Evolutionary conservation across 2,329 filamentous ascomycete genomes (phyloP).

Genomic region (Phaeosphaeria sp.): DNA sequence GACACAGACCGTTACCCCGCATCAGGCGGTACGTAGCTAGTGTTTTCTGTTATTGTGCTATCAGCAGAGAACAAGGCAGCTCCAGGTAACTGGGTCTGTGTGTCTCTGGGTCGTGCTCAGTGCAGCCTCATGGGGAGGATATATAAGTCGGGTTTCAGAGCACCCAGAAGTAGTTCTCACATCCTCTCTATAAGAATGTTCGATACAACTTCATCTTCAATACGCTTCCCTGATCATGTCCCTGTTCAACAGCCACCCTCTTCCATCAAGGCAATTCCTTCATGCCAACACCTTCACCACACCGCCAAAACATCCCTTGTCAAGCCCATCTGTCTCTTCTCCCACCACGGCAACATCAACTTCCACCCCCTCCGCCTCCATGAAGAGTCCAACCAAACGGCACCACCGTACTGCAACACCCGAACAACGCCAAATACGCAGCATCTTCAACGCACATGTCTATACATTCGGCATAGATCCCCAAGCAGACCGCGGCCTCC

Average conservation of each 20-base stretch:
- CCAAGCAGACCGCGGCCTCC: conserved; percentile 23
- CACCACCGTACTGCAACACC: conserved; percentile 27
- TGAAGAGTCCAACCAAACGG: conserved; percentile 2
- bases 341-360: not conserved
- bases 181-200: not conserved
- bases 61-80: not conserved
- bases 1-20: not conserved
- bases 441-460: conserved; percentile 11
- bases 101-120: not conserved
- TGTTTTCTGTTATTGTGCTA: not conserved
- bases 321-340: not conserved
- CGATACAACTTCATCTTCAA: too few relatives aligned
- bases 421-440: conserved; percentile 17
- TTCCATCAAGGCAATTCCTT: too few relatives aligned
- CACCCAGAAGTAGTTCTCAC: not conserved
- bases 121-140: not conserved
- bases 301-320: not conserved
- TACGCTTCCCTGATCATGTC: too few relatives aligned
- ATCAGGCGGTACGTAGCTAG: not conserved
- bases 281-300: not conserved
- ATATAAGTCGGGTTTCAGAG: not conserved
- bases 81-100: not conserved
- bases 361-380: not conserved
- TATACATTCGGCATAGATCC: conserved; percentile 25
- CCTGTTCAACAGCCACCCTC: too few relatives aligned